Base-by-base conservation (phyloP, 2,329 filamentous ascomycete genomes). In the Talaromyces albobiverticillius region DNA sequence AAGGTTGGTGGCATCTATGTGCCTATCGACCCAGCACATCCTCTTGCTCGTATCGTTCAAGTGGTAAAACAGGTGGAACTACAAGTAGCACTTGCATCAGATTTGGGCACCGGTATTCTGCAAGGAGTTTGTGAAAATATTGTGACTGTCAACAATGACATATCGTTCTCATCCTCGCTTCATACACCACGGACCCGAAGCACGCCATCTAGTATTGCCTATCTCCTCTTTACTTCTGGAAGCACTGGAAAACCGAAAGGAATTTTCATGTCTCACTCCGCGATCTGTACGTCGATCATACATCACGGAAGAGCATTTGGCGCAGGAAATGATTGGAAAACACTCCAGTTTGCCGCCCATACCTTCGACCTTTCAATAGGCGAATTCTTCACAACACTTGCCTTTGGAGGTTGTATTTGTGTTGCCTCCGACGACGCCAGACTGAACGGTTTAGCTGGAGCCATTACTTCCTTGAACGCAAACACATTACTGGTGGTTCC, bases 191-290 rank as follows among this genome's bases (percentile, higher is more conserved):
- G 6, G 11, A 40, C 32, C 14, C n/a, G 18, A 22, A 40, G 2
- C 71, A 72, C 51, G 70, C 76, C 5, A 60, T 72, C 5, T 56
- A 45, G 46, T 16, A 60, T 83, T 2, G 68, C 85, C 2, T 88
- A 84, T 63, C 75, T 85, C 2, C 78, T 88, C 11, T 83, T 87
- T 60, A 80, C 79, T 1, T 79, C 79, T 5, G 79, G 80, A 0
- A 81, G 80, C 7, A 79, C 81, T 1, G 78, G 77, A 22, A 67
- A 66, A 2, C 68, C 68, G 0, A 82, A 82, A 53, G 84, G 84
- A 2, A 79, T 86, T 18, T 80, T 83, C 1, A 71, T 69, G 51
- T 60, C 61, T 1, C 74, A 77, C 40, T 42, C 52, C 9, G 62
- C 81, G 0, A 69, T 84, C 1, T 77, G 80, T n/a, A 46, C 43